These are phyloP conservation scores for Scutellaria galericulata DNA, from an alignment of 257 asterid genomes.

Conservation along the genomic window DNA sequence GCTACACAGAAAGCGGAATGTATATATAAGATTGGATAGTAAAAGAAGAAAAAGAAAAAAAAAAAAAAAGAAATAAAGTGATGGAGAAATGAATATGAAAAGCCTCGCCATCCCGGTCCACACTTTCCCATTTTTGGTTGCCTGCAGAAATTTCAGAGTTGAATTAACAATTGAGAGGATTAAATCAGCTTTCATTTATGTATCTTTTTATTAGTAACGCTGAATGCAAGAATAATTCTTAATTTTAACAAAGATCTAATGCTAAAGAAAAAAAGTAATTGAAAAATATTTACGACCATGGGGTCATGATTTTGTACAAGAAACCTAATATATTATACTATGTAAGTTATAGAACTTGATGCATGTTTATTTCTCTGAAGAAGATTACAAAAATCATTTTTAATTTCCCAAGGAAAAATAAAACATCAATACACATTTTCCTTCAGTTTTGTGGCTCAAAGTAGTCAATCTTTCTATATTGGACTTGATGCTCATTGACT, in stretches of 20 bases:
- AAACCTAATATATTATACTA: no score
- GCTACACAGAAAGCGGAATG: constrained; percentile 45
- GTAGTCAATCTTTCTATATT: constrained; percentile 42
- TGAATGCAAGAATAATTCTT: constrained; percentile 42
- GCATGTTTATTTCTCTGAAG: no score
- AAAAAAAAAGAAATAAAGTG: background rate
- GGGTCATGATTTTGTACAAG: no score
- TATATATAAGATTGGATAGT: constrained; percentile 25
- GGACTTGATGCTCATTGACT: constrained; percentile 56
- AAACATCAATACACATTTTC: background rate
- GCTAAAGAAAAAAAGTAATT: no score
- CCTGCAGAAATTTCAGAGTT: constrained; percentile 31
- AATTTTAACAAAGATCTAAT: no score
- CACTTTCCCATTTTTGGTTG: constrained; percentile 41
- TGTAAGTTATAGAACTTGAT: no score
- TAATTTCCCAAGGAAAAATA: background rate
- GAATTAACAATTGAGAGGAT: background rate
- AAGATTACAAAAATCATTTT: no score
- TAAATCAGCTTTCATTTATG: background rate
- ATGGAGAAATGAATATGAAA: background rate
- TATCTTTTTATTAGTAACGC: constrained; percentile 28
- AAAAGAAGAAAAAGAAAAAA: background rate
- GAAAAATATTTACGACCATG: no score
- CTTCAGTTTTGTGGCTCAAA: constrained; percentile 62
- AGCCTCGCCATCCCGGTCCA: constrained; percentile 27